Conservation (phyloP, 306 rosid species). For the Erythrophleum fordii region DNA sequence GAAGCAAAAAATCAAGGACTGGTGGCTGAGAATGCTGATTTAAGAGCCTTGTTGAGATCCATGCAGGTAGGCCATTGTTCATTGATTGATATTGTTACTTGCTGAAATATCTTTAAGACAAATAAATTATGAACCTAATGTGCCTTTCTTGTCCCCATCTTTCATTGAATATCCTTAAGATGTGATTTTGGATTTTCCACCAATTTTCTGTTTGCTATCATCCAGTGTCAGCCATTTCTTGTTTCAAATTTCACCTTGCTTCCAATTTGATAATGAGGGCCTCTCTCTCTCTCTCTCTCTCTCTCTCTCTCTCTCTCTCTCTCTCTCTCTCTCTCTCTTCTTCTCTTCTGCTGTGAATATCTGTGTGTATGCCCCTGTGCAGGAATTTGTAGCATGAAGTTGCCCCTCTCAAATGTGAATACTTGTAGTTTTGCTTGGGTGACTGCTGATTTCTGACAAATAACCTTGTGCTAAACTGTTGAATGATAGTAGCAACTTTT, state of each 20-base stretch:
- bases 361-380: background rate
- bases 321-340: background rate
- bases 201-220: conserved; percentile 15
- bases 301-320: background rate
- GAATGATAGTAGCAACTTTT: background rate
- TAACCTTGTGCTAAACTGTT: background rate
- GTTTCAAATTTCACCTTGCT: background rate
- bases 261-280: background rate
- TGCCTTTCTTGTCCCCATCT: background rate
- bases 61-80: conserved; percentile 76
- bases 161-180: conserved; percentile 20
- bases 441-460: background rate
- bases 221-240: conserved; percentile 10
- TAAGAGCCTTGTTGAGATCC: conserved; percentile 90
- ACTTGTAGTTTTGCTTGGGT: background rate
- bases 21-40: conserved; percentile 85
- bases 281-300: background rate
- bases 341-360: background rate
- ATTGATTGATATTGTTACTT: conserved; percentile 11
- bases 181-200: conserved; percentile 32
- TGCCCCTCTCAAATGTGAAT: background rate
- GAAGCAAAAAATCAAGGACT: conserved; percentile 94
- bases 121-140: conserved; percentile 1
- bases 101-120: conserved; percentile 30
- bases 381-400: background rate